phyloP scores from a whole-genome alignment of 2,329 filamentous ascomycete genomes.

The Paecilomyces fulvus region DNA sequence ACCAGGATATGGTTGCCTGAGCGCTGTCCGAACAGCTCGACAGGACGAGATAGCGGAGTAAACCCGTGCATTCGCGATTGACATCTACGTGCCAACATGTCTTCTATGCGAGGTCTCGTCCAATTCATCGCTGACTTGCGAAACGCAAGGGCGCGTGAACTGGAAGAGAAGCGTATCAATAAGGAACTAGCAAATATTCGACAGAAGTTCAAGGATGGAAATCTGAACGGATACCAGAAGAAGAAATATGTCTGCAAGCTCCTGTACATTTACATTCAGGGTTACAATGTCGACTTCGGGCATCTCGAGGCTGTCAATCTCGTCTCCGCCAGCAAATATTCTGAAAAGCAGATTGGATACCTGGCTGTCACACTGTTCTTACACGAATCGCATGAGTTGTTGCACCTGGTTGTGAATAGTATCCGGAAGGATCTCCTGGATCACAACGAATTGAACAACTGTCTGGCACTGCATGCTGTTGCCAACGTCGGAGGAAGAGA shows the following conservation, averaged over 20 bases:
- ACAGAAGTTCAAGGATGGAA: conserved; percentile 96
- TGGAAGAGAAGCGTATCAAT: conserved; percentile 99
- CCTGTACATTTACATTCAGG: conserved; percentile 96
- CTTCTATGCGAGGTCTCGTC: conserved; percentile 63
- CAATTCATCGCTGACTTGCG: conserved; percentile 97
- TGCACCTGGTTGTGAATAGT: conserved; percentile 96
- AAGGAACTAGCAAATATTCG: conserved; percentile 98
- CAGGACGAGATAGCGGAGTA: neutral
- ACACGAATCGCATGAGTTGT: conserved; percentile 90
- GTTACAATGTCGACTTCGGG: conserved; percentile 98
- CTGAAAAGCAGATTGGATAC: conserved; percentile 98
- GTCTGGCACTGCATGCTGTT: conserved; percentile 90
- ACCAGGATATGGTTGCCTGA: neutral
- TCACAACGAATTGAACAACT: conserved; percentile 96
- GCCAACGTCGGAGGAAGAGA: conserved; percentile 94
- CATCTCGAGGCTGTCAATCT: conserved; percentile 97
- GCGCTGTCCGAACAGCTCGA: neutral
- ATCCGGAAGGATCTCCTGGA: conserved; percentile 93
- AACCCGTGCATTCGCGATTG: neutral
- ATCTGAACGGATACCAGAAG: conserved; percentile 91
- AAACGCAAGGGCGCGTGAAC: conserved; percentile 86
- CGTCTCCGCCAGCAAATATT: conserved; percentile 94
- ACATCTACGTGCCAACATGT: conserved; percentile 21
- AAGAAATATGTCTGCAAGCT: conserved; percentile 99
- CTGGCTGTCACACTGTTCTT: conserved; percentile 94